phyloP scores from a whole-genome alignment of 495 filamentous ascomycete genomes.

The Penicillium steckii region DNA sequence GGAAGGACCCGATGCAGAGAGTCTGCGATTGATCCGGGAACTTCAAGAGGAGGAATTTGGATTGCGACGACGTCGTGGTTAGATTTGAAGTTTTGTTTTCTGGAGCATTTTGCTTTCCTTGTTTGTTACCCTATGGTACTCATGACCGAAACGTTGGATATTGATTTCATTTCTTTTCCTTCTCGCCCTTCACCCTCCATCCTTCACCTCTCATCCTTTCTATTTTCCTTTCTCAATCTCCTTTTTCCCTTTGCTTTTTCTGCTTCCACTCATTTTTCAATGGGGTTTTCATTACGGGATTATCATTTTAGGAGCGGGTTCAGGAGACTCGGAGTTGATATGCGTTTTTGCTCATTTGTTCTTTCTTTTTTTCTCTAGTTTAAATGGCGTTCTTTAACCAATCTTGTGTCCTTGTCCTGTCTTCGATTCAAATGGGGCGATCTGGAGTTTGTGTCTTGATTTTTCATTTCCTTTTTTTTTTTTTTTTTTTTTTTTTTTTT shows the following conservation, averaged over 20 bases:
- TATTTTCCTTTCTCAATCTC: conserved; percentile 1
- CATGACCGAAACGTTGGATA: conserved; percentile 3
- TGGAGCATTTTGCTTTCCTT: too few relatives aligned
- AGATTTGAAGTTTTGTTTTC: conserved; percentile 5
- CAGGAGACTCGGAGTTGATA: conserved; percentile 18
- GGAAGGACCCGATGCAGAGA: conserved; percentile 49
- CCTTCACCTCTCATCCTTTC: conserved; percentile 3
- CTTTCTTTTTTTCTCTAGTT: conserved; percentile 9
- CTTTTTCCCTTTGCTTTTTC: conserved; percentile 5
- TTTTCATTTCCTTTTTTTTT: background rate
- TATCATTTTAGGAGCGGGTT: conserved; percentile 17
- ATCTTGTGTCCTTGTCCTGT: background rate
- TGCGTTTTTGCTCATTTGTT: conserved; percentile 6
- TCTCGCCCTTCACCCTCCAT: conserved; percentile 2
- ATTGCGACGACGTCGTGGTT: conserved; percentile 48
- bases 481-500: too few relatives aligned
- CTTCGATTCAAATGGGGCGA: background rate
- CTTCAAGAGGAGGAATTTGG: conserved; percentile 60
- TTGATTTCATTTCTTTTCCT: background rate
- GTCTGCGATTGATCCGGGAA: conserved; percentile 54
- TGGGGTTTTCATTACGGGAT: conserved; percentile 10
- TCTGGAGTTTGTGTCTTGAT: background rate
- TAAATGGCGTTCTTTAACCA: conserved; percentile 2
- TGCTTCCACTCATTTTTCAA: conserved; percentile 10
- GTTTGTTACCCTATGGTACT: background rate